phyloP scores from a whole-genome alignment of 805 yeast species.

The Starmera quercuum region DNA sequence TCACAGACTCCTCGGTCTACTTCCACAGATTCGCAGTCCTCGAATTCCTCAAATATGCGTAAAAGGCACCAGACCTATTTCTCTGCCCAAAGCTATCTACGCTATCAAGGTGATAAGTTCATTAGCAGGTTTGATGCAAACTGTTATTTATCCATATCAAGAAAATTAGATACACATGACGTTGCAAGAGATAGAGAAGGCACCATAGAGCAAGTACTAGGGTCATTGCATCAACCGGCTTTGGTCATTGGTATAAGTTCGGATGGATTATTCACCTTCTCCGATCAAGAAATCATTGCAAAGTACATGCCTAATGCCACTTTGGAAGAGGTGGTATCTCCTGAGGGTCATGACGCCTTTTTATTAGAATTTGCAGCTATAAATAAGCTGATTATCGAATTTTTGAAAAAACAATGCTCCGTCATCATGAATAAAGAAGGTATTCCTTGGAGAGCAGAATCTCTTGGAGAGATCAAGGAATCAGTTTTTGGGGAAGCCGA shows the following conservation, averaged over 20 bases:
- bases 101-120: conserved; percentile 93
- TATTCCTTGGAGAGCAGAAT: conserved; percentile 36
- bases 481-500: conserved; percentile 92
- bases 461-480: conserved; percentile 38
- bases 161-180: conserved; percentile 94
- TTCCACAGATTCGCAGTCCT: conserved; percentile 24
- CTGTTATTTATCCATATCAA: conserved; percentile 88
- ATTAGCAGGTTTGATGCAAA: conserved; percentile 90
- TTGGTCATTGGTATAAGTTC: conserved; percentile 83
- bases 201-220: conserved; percentile 40
- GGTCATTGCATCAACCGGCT: conserved; percentile 62
- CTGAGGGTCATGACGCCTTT: conserved; percentile 98
- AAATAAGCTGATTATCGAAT: conserved; percentile 60
- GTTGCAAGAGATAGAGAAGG: conserved; percentile 66
- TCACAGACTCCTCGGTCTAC: conserved; percentile 12
- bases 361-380: conserved; percentile 81
- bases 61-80: conserved; percentile 49
- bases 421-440: conserved; percentile 46
- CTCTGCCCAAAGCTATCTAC: conserved; percentile 89
- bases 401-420: conserved; percentile 49
- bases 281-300: conserved; percentile 85
- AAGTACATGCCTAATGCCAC: conserved; percentile 60
- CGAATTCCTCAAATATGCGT: conserved; percentile 15
- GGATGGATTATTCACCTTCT: conserved; percentile 86
- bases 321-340: conserved; percentile 72